Percentiles rank a stretch among this genome's conserved stretches.
Conservation (phyloP, 352 stramenopile genomes). For the Phytophthora aleatoria region DNA sequence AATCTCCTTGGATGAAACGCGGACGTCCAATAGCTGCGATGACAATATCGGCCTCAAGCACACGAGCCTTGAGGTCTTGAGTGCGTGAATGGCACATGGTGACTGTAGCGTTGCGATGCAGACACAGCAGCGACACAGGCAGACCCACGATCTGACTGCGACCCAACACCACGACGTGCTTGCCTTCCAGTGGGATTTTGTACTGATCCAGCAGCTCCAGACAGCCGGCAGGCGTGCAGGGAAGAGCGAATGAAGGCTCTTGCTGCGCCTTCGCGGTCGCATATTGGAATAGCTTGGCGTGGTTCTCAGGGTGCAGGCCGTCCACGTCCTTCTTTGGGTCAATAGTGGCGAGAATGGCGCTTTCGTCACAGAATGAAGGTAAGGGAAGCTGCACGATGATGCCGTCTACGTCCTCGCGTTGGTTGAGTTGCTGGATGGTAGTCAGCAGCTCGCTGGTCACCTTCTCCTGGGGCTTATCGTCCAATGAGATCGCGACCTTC, state of each 20-base stretch:
- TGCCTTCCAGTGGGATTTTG: conserved; percentile 91
- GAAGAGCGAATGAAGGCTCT: conserved; percentile 83
- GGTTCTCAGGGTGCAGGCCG: conserved; percentile 97
- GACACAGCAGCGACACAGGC: conserved; percentile 94
- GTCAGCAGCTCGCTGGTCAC: conserved; percentile 41
- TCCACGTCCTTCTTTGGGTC: conserved; percentile 97
- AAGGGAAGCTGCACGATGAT: conserved; percentile 93
- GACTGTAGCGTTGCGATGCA: conserved; percentile 96
- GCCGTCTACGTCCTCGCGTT: conserved; percentile 71
- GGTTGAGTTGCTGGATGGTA: conserved; percentile 73
- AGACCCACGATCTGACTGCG: conserved; percentile 98
- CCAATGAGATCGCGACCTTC: conserved; percentile 64
- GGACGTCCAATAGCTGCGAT: conserved; percentile 95
- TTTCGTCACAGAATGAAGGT: conserved; percentile 94
- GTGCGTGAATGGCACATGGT: conserved; percentile 98
- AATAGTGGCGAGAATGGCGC: conserved; percentile 92
- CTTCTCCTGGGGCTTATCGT: conserved; percentile 11
- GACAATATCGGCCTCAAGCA: conserved; percentile 95
- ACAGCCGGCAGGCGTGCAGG: conserved; percentile 97
- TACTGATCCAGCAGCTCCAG: conserved; percentile 95
- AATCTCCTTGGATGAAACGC: conserved; percentile 93
- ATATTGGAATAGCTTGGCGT: conserved; percentile 91
- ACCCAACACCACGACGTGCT: conserved; percentile 97
- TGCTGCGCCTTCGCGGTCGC: conserved; percentile 51
- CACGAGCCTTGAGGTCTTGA: conserved; percentile 74